These are phyloP conservation scores for Pyricularia grisea DNA, from an alignment of 2,329 filamentous ascomycete species.

Conservation along the genomic window DNA sequence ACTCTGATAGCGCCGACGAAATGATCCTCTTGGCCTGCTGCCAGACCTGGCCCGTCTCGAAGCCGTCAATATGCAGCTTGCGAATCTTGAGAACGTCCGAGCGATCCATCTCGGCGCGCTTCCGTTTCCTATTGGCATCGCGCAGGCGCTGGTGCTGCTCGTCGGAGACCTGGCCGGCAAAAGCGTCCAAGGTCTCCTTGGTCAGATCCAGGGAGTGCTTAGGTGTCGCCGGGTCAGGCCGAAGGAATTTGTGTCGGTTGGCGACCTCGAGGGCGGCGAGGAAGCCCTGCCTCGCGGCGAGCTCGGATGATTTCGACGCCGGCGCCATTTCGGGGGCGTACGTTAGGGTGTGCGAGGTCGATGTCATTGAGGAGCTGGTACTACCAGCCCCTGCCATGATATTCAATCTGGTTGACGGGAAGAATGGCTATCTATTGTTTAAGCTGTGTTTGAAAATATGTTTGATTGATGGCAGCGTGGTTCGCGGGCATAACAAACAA, in stretches of 20 bases:
- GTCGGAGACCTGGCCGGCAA: conserved; percentile 65
- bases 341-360: conserved; percentile 55
- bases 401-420: not conserved
- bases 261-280: conserved; percentile 45
- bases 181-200: conserved; percentile 71
- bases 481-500: not conserved
- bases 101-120: conserved; percentile 44
- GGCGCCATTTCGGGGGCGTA: conserved; percentile 33
- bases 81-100: conserved; percentile 61
- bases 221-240: conserved; percentile 58
- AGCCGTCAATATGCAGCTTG: conserved; percentile 78
- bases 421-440: not conserved
- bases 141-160: conserved; percentile 61
- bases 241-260: conserved; percentile 67
- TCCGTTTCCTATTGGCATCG: conserved; percentile 60
- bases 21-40: conserved; percentile 85
- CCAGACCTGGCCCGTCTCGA: conserved; percentile 84
- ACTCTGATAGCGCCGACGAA: conserved; percentile 40
- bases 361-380: conserved; percentile 51
- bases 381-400: conserved; percentile 28
- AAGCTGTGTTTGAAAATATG: not conserved
- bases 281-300: conserved; percentile 35
- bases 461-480: not conserved
- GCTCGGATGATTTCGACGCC: conserved; percentile 17
- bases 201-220: conserved; percentile 62